These are phyloP conservation scores for Penicillium paneum DNA, from an alignment of 2,329 filamentous ascomycete genomes.

Conservation along the genomic window DNA sequence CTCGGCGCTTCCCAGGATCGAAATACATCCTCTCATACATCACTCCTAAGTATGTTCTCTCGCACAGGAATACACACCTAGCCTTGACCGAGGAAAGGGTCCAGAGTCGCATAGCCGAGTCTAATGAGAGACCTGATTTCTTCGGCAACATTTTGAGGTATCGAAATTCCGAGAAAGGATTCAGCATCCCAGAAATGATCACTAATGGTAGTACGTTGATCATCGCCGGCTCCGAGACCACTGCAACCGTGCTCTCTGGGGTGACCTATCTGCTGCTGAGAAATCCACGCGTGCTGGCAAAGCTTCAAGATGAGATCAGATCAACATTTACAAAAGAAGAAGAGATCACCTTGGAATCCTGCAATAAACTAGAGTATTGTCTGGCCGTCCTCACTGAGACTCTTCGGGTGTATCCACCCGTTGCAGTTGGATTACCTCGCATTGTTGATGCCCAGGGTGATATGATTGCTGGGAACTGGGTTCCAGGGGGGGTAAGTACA, in stretches of 20 bases:
- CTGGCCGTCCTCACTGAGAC: conserved; percentile 42
- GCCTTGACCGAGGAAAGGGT: conserved; percentile 11
- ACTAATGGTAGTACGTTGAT: conserved; percentile 24
- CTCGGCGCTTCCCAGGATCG: conserved; percentile 6
- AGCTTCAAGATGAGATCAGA: conserved; percentile 41
- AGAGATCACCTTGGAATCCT: conserved; percentile 38
- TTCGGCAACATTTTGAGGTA: conserved; percentile 17
- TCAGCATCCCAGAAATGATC: conserved; percentile 25
- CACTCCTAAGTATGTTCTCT: not conserved
- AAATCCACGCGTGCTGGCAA: conserved; percentile 33
- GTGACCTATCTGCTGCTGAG: conserved; percentile 42
- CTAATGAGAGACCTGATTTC: conserved; percentile 18
- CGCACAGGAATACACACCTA: not conserved
- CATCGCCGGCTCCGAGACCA: conserved; percentile 45
- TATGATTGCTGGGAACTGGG: conserved; percentile 17
- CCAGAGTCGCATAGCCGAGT: conserved; percentile 2
- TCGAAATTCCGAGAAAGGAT: conserved; percentile 13
- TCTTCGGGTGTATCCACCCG: conserved; percentile 41
- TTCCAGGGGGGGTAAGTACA: conserved; percentile 21
- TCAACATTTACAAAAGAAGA: conserved; percentile 31
- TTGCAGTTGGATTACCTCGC: conserved; percentile 23
- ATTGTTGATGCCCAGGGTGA: conserved; percentile 18
- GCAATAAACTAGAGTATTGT: conserved; percentile 38
- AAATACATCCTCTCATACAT: not conserved
- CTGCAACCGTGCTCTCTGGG: conserved; percentile 45